Base-by-base conservation (phyloP, 2,329 filamentous ascomycete species). In the Cercospora sp. region DNA sequence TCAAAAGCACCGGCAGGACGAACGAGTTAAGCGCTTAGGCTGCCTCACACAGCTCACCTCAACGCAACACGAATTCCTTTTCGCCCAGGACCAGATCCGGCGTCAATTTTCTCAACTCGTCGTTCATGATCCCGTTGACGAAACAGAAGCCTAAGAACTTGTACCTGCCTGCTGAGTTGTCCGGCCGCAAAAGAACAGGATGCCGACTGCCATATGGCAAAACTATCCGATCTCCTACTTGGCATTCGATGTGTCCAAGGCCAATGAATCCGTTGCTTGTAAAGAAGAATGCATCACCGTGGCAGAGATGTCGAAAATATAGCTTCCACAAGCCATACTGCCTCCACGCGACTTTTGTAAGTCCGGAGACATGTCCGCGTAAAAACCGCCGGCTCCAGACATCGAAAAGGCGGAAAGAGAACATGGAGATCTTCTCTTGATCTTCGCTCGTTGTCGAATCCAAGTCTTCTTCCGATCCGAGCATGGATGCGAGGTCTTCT, bases 401-500 rank as follows among this genome's bases (percentile, higher is more conserved):
- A 37, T 59, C 55, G 55, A 59, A 59, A 12, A 59, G 55, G 28
- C 55, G 55, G 9, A 59, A 59, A 59, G 55, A 59, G 16, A 59
- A 59, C 55, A 59, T 59, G 28, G 55, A 59, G 30, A 37, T 4
- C 1, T 37, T 32, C 10, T 59, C 55, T 9, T 32, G 30, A 24
- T 37, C 55, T 1, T 59, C 55, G 28, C n/a, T 24, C 9, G 30
- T 21, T 6, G 55, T 24, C 1, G 24, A 55, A 5, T 30, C 13
- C 12, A 12, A 53, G 13, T 53, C 49, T 6, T 28, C 24, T 26
- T 8, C 3, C 3, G 13, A 12, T 16, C 13, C 24, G 24, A 24
- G 12, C 13, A 7, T 16, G 13, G 24, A 53, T 12, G 49, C 24
- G 24, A 18, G 10, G 3, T 18, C 3, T 12, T 12, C 43, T 21